A percentile compares a stretch with the other conserved stretches of the same genome.
phyloP scores from a whole-genome alignment of 2,329 filamentous ascomycete species.

The Cladorrhinum sp. region DNA sequence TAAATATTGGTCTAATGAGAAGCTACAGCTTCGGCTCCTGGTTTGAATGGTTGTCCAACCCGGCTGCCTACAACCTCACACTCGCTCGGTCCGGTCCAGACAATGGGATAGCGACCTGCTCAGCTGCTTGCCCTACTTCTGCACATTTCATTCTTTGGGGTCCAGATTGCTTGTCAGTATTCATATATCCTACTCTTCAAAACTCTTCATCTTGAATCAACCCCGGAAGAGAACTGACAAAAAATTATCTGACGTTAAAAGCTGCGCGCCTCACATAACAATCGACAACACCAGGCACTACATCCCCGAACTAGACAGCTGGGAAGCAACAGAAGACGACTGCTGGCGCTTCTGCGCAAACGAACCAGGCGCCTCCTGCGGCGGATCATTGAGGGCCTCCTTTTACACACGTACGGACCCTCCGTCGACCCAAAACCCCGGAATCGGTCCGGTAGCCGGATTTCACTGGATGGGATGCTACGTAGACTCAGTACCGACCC shows the following conservation, averaged over 20 bases:
- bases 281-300: not conserved
- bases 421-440: not conserved
- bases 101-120: not conserved
- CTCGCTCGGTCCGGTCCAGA: not conserved
- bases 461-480: constrained; percentile 2
- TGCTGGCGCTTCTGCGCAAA: constrained; percentile 3
- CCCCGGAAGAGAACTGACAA: not conserved
- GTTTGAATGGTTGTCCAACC: not conserved
- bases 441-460: not conserved
- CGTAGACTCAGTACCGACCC: not conserved
- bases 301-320: not conserved
- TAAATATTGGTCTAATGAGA: not conserved
- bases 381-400: not conserved
- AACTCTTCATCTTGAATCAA: not conserved
- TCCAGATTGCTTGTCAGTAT: not conserved
- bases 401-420: constrained; percentile 1
- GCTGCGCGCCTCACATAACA: not conserved
- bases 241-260: not conserved
- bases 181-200: not conserved
- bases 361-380: not conserved
- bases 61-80: not conserved
- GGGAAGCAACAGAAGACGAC: constrained; percentile 6
- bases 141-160: constrained; percentile 4
- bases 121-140: not conserved
- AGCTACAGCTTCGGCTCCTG: not conserved